Base-by-base conservation (phyloP, 495 filamentous ascomycete species). In the Annulohypoxylon maeteangense region DNA sequence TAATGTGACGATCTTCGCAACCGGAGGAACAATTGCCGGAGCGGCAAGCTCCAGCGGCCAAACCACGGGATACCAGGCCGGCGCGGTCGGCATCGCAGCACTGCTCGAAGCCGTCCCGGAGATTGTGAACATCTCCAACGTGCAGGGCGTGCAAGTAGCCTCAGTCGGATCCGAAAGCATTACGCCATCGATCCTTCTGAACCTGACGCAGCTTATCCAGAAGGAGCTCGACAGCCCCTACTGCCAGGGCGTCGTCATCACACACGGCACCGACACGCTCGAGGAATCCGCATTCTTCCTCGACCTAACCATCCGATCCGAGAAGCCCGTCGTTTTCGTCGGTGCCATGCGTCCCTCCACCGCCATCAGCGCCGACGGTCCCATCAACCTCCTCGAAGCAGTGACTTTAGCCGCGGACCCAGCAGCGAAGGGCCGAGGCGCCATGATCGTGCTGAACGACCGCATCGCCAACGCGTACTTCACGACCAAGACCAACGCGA, bases 251-350 rank as follows among this genome's bases (percentile, higher is more conserved):
- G 82, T 81, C 3, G 81, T 85, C 20, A 72, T 86, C 56, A 85
- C 84, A 55, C 84, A 86, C 69, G 83, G 84, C 62, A 86, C 84
- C 25, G 84, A 86, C 69, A 84, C 82, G 0, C 75, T 85, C 22
- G 83, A 86, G 60, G 84, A 86, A 72, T 80, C 82, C 0, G 80
- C 83, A 44, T 86, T 85, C 79, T 86, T 85, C 78, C 67, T 85
- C 14, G 81, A 84, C 67, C 74, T 80, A 1, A 84, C 82, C 1
- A 74, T 85, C 48, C 81, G 80, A 67, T 82, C 82, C 47, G 74
- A 71, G 18, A 86, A 86, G 69, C 83, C 83, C 34, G 78, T 86
- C 8, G 79, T 86, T 12, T 68, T 81, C 62, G 84, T 85, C 32
- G 84, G 83, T 25, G 78, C 83, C 47, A 86, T 86, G 84, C 76